Conservation (phyloP, 2,329 filamentous ascomycete genomes). For the Seiridium cupressi region DNA sequence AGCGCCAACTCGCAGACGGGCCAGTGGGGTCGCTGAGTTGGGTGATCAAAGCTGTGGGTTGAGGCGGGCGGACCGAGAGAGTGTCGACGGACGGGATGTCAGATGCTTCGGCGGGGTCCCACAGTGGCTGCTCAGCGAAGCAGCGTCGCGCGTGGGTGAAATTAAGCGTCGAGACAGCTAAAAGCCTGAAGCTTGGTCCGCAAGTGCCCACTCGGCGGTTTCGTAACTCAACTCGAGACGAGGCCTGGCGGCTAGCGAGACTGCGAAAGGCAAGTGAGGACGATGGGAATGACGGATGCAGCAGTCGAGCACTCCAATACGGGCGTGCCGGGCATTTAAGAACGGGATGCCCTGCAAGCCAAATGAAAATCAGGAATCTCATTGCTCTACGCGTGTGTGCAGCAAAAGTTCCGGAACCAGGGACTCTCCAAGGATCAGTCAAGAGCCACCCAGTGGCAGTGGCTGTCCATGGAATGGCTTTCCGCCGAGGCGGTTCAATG, state of each 20-base stretch:
- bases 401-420: background rate
- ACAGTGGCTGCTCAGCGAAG: background rate
- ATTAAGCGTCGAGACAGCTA: background rate
- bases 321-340: background rate
- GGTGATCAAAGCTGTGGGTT: background rate
- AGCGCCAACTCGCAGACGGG: constrained; percentile 5
- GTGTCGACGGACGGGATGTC: background rate
- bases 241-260: constrained; percentile 9
- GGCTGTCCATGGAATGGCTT: background rate
- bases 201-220: background rate
- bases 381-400: background rate
- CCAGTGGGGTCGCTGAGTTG: background rate
- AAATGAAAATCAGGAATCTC: background rate
- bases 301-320: background rate
- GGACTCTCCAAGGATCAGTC: background rate
- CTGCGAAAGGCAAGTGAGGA: background rate
- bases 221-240: constrained; percentile 6
- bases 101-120: background rate
- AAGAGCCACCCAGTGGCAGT: background rate
- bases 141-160: background rate
- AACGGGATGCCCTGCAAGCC: background rate
- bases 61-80: background rate
- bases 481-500: background rate
- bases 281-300: background rate
- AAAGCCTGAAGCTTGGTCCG: background rate